phyloP scores from a whole-genome alignment of 1,284 basidiomycete genomes.

The Macrocystidia cucumis region DNA sequence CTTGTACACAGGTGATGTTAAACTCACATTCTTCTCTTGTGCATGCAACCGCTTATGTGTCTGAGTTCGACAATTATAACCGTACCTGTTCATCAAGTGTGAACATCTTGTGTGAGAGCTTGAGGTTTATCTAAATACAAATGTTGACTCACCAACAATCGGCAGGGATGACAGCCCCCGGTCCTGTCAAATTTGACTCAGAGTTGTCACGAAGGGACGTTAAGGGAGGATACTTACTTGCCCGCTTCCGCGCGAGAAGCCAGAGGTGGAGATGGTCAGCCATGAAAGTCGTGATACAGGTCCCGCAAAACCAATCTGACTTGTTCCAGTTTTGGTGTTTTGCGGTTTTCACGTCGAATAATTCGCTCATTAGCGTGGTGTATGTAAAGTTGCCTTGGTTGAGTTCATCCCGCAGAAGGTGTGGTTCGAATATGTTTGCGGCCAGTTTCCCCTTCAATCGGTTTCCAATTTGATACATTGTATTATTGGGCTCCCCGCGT shows the following conservation, averaged over 20 bases:
- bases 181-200: slow-evolving; percentile 2
- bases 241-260: slow-evolving; percentile 16
- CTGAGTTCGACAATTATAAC: slow-evolving; percentile 22
- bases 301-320: slow-evolving; percentile 23
- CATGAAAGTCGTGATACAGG: slow-evolving; percentile 20
- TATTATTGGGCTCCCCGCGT: too few relatives aligned
- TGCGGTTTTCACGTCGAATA: slow-evolving; percentile 19
- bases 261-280: slow-evolving; percentile 21
- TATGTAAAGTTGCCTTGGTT: slow-evolving; percentile 9
- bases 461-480: not conserved
- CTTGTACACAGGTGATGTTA: not conserved
- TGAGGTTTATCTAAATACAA: not conserved
- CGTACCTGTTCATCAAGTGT: slow-evolving; percentile 20
- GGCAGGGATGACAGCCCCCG: slow-evolving; percentile 11
- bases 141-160: slow-evolving; percentile 17
- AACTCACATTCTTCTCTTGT: slow-evolving; percentile 17
- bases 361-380: slow-evolving; percentile 15
- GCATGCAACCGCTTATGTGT: slow-evolving; percentile 17
- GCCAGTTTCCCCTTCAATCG: slow-evolving; percentile 12
- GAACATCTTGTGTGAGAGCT: not conserved
- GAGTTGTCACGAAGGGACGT: not conserved
- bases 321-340: slow-evolving; percentile 21
- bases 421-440: slow-evolving; percentile 6
- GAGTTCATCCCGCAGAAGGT: not conserved
- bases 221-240: slow-evolving; percentile 8